phyloP scores from a whole-genome alignment of 2,329 filamentous ascomycete species.

The Sclerotinia borealis region DNA sequence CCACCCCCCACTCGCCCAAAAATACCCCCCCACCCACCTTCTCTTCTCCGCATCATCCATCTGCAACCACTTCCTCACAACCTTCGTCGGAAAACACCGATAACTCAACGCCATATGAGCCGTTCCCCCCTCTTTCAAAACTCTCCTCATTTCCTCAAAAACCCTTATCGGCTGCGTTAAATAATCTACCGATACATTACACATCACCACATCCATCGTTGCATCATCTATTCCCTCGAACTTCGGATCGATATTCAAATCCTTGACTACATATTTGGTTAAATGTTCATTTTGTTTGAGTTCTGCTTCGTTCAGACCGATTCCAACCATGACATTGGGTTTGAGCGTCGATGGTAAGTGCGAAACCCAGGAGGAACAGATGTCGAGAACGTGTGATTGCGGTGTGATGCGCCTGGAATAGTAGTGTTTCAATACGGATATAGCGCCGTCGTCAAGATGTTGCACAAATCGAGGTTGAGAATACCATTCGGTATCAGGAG shows the following conservation, averaged over 20 bases:
- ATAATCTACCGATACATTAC: slow-evolving; percentile 48
- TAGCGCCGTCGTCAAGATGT: slow-evolving; percentile 47
- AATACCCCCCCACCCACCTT: slow-evolving; percentile 45
- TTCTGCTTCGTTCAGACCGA: slow-evolving; percentile 44
- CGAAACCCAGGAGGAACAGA: slow-evolving; percentile 45
- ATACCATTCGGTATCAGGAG: slow-evolving; percentile 24
- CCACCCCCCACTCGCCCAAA: slow-evolving; percentile 43
- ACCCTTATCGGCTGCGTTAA: slow-evolving; percentile 41
- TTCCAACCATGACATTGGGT: slow-evolving; percentile 35
- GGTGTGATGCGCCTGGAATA: slow-evolving; percentile 39
- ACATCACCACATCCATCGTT: slow-evolving; percentile 41
- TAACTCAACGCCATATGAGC: slow-evolving; percentile 47
- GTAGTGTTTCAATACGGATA: slow-evolving; percentile 39
- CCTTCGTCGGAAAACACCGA: slow-evolving; percentile 49
- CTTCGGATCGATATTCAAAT: slow-evolving; percentile 38
- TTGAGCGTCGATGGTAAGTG: slow-evolving; percentile 30
- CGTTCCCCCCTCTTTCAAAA: slow-evolving; percentile 37
- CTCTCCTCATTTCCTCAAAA: slow-evolving; percentile 36
- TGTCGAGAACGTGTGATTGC: slow-evolving; percentile 40
- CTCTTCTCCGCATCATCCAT: slow-evolving; percentile 40
- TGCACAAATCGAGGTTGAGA: slow-evolving; percentile 43
- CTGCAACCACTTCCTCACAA: slow-evolving; percentile 42
- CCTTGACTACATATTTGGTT: slow-evolving; percentile 33
- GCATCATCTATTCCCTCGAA: slow-evolving; percentile 19
- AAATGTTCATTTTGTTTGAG: slow-evolving; percentile 38